Conservation (phyloP, 2,329 filamentous ascomycete species). For the Neobulgaria alba region DNA sequence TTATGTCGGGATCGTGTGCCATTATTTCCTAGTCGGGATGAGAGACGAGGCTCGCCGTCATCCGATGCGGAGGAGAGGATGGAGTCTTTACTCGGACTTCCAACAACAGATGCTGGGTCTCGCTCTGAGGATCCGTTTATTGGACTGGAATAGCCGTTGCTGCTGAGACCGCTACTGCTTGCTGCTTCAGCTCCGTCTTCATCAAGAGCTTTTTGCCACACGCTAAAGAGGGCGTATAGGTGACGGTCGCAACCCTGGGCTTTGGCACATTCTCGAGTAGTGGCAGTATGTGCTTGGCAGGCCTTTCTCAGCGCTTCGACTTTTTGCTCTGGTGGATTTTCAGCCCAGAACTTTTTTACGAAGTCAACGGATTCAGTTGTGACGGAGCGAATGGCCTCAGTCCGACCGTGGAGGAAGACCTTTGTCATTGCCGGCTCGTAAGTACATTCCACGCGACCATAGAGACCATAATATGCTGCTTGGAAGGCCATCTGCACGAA, state of each 20-base stretch:
- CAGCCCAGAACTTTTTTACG: conserved; percentile 89
- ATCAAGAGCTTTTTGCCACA: conserved; percentile 87
- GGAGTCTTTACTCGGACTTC: conserved; percentile 47
- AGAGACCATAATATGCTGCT: conserved; percentile 93
- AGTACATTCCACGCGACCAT: conserved; percentile 86
- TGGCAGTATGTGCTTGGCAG: conserved; percentile 70
- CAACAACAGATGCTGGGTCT: conserved; percentile 37
- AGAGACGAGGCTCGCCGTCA: conserved; percentile 31
- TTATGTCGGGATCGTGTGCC: conserved; percentile 37
- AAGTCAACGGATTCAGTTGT: conserved; percentile 80
- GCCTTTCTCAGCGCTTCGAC: conserved; percentile 78
- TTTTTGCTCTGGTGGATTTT: conserved; percentile 74
- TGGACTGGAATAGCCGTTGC: conserved; percentile 54
- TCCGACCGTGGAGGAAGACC: conserved; percentile 82
- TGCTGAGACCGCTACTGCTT: conserved; percentile 42
- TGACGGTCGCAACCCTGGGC: conserved; percentile 88
- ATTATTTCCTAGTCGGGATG: conserved; percentile 5
- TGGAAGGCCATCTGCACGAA: conserved; percentile 99
- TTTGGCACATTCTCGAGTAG: conserved; percentile 79
- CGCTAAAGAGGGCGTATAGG: conserved; percentile 84
- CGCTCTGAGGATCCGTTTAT: conserved; percentile 39
- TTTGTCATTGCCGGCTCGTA: conserved; percentile 99
- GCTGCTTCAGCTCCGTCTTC: conserved; percentile 50
- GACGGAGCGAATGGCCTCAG: conserved; percentile 84
- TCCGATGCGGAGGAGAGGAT: conserved; percentile 35